Base-by-base conservation (phyloP, 345 rosid genomes). In the Melastoma malabathricum region DNA sequence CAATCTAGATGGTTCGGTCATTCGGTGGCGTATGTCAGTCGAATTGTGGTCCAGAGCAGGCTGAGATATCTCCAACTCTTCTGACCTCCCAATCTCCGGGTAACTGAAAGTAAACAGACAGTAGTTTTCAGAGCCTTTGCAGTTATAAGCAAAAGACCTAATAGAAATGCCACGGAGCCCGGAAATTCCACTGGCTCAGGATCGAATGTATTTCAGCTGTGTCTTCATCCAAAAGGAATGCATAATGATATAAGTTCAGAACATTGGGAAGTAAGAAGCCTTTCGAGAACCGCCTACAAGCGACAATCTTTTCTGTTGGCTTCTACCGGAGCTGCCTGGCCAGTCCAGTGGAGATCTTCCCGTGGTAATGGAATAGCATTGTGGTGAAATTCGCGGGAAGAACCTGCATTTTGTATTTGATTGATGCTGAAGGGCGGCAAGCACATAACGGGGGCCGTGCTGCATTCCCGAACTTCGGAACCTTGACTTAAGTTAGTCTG, bases 141-240 rank as follows among this genome's bases (percentile, higher is more conserved):
- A 2, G 38, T n/a, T n/a, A n/a, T n/a, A n/a, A n/a, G 38, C 38
- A 15, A 43, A 17, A 44, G 5, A 13, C 41, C 47, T 41, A 15
- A 18, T 52, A 52, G 27, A 18, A 47, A 51, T 29, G 9, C 25
- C 46, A 46, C 4, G 4, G 55, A 50, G 34, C 23, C 52, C 34
- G 50, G 41, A 7, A 20, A 19, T 29, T 29, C 38, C 38, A 29
- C 6, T 29, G 8, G 38, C 38, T 71, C 43, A 0, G 98, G 97
- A 68, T n/a, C 79, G 59, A 54, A 92, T 87, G 69, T 82, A 54
- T 48, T 79, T 69, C 43, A 84, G 89, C 52, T 95, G 87, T 72
- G 75, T 92, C 98, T 79, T 92, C 97, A 29, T 92, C 98, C 95
- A 95, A 84, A 22, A 92, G 90, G 62, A 92, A 92, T 68, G 84